Evolutionary conservation across 495 filamentous ascomycete species (phyloP), one percentile per base, ranked within the genome.

Genomic region (Tuber indicum): DNA sequence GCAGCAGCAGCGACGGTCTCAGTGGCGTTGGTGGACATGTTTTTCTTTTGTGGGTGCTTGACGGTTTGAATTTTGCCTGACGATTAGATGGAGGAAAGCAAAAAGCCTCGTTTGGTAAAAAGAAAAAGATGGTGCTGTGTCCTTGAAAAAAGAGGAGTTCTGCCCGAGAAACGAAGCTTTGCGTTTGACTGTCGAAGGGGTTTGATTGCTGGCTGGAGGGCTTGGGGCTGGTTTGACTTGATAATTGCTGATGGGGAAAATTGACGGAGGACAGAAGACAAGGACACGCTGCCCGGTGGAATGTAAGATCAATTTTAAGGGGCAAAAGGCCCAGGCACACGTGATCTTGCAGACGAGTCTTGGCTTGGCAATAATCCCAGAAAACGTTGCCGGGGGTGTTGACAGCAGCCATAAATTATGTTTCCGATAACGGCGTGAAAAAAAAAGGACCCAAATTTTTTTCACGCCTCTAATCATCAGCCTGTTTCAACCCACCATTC

Each of bases 11-110:
- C 82, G 82, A 87, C 86, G 84, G 87, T 85, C 76, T 89, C 86
- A 83, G 87, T 83, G 81, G 87, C 82, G 82, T 87, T 86, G 78
- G 87, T 85, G 88, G 87, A 90, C 89, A 90, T 90, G 82, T 84
- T 82, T 86, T 85, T 74, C 49, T 72, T 82, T 78, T 82, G 76
- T 76, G 72, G 74, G 47, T 71, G 41, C 69, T 76, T 75, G 79
- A 36, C 32, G 46, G 75, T 71, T 77, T 77, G 75, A 42, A 47
- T 47, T 81, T 74, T 80, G 42, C 39, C 62, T 70, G 32, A 44
- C 70, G 39, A 41, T 74, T 17, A n/a, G 74, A 72, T 32, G 62
- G 16, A 44, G 41, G 42, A 72, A 39, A 74, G 73, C 58, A 74
- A 41, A 36, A 58, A 41, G 41, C 23, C 46, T 42, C 36, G 73